Evolutionary conservation across 805 yeast genomes (phyloP).

Genomic region (Saccharomycopsis javanensis): DNA sequence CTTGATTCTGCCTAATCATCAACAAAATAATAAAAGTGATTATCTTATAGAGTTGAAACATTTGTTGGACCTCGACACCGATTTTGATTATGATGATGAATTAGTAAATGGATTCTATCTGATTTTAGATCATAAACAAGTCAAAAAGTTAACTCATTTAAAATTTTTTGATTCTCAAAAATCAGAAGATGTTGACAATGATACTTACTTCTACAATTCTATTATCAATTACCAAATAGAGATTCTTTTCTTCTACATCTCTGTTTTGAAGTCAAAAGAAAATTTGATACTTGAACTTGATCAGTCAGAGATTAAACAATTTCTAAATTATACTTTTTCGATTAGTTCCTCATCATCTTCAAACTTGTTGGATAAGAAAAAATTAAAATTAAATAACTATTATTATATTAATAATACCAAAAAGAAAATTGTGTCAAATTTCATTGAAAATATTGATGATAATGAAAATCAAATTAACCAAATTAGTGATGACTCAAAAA

Average conservation of each 20-base stretch:
- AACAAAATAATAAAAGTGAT: background rate
- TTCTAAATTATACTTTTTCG: constrained; percentile 33
- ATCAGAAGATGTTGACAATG: background rate
- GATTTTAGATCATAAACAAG: background rate
- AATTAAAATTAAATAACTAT: background rate
- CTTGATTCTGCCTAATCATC: background rate
- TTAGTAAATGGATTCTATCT: constrained; percentile 18
- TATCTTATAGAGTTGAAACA: background rate
- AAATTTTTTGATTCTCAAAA: constrained; percentile 3
- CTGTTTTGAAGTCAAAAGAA: constrained; percentile 73
- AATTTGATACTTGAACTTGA: constrained; percentile 76
- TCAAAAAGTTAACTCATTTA: background rate
- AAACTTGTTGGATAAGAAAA: background rate
- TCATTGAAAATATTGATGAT: background rate
- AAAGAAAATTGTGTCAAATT: constrained; percentile 2
- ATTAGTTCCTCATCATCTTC: constrained; percentile 1
- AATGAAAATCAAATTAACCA: background rate
- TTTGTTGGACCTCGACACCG: background rate
- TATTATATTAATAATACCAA: constrained; percentile 1
- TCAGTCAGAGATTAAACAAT: constrained; percentile 79
- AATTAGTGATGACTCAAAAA: background rate
- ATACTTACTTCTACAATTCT: constrained; percentile 39
- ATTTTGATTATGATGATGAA: background rate
- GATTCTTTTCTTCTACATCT: constrained; percentile 63
- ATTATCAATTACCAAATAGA: constrained; percentile 66